Conservation (phyloP, 768 basidiomycete genomes). For the Leucosporidium creatinivorum region DNA sequence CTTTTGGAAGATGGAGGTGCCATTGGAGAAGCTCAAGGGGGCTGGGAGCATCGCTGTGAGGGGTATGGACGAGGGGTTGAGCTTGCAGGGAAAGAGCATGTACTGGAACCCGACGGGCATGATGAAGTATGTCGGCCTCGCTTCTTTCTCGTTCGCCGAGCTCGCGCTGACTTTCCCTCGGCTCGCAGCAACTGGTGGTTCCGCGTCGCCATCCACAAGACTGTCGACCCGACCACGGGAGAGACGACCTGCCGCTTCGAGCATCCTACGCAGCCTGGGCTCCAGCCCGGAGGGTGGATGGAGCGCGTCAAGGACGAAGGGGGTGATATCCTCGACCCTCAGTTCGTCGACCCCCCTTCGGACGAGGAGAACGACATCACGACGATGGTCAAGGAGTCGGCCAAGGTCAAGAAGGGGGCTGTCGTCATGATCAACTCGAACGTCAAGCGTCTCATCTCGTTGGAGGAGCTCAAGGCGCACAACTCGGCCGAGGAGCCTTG, state of each 20-base stretch:
- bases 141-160: not conserved
- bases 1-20: slow-evolving; percentile 51
- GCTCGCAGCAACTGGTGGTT: slow-evolving; percentile 49
- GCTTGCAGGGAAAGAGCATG: slow-evolving; percentile 53
- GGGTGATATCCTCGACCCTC: slow-evolving; percentile 46
- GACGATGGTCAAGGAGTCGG: not conserved
- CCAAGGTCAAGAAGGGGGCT: slow-evolving; percentile 30
- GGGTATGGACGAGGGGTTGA: slow-evolving; percentile 53
- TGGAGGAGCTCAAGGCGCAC: slow-evolving; percentile 45
- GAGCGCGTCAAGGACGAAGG: slow-evolving; percentile 51
- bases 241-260: slow-evolving; percentile 48
- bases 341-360: slow-evolving; percentile 38
- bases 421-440: slow-evolving; percentile 49
- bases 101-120: slow-evolving; percentile 50
- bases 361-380: slow-evolving; percentile 11
- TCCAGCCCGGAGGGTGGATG: slow-evolving; percentile 56
- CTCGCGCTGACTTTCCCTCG: not conserved
- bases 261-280: slow-evolving; percentile 54
- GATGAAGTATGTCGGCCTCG: slow-evolving; percentile 47
- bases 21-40: slow-evolving; percentile 41
- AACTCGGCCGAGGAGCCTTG: slow-evolving; percentile 60
- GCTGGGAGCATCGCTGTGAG: slow-evolving; percentile 49
- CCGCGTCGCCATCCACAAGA: slow-evolving; percentile 49
- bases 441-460: slow-evolving; percentile 47
- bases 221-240: slow-evolving; percentile 35